Evolutionary conservation across 75 land plant species (phyloP).

Genomic region (Picea glauca): DNA sequence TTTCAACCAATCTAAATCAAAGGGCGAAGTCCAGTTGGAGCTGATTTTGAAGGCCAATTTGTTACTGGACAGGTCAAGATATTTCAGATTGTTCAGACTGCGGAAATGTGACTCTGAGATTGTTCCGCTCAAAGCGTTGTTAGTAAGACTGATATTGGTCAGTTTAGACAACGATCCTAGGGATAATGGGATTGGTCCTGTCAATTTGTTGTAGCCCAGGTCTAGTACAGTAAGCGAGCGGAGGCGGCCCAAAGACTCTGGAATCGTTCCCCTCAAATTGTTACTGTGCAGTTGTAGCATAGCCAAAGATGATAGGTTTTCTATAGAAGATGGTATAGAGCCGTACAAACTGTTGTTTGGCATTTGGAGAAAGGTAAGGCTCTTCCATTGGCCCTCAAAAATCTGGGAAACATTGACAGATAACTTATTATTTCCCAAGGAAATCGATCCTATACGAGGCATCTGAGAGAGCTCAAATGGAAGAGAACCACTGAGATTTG

Average conservation of each 20-base stretch:
- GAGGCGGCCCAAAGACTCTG: constrained; percentile 43
- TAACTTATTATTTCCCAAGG: neutral
- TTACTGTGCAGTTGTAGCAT: constrained; percentile 43
- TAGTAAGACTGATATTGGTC: neutral
- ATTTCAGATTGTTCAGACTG: neutral
- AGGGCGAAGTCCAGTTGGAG: neutral
- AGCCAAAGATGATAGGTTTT: constrained; percentile 4
- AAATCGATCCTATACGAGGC: neutral
- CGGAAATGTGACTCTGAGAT: neutral
- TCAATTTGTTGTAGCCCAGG: constrained; percentile 49
- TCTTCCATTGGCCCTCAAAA: neutral
- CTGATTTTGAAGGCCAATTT: neutral
- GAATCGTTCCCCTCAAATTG: constrained; percentile 40
- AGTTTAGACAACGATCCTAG: constrained; percentile 25
- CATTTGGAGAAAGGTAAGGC: neutral
- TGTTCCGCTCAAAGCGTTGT: neutral
- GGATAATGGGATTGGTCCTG: constrained; percentile 51
- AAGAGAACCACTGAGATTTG: neutral
- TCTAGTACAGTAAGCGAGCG: constrained; percentile 36
- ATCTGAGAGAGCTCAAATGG: neutral
- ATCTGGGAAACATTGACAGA: neutral
- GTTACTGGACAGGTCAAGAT: neutral
- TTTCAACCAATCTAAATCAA: neutral
- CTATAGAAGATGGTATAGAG: constrained; percentile 21
- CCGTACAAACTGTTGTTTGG: constrained; percentile 11